Evolutionary conservation across 2,329 filamentous ascomycete genomes (phyloP).

Genomic region (Septoria petroselini): DNA sequence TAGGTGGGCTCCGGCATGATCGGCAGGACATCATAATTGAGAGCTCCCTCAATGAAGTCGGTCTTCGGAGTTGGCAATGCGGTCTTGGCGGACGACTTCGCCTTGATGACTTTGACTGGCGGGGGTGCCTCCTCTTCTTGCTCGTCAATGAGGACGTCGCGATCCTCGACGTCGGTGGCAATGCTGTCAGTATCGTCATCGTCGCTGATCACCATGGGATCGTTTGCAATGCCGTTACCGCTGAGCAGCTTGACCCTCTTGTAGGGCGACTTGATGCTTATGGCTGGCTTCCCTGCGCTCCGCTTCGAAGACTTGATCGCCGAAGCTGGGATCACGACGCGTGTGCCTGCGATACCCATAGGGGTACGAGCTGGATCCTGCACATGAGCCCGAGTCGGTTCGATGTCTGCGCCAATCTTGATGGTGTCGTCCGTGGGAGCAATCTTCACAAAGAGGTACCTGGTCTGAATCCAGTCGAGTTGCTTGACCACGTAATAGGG

Average conservation of each 20-base stretch:
- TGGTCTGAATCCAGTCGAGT: slow-evolving; percentile 83
- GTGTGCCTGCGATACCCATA: slow-evolving; percentile 38
- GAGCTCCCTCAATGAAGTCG: slow-evolving; percentile 64
- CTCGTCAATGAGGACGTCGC: slow-evolving; percentile 40
- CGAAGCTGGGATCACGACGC: slow-evolving; percentile 53
- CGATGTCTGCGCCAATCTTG: slow-evolving; percentile 24
- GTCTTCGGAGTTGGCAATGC: slow-evolving; percentile 38
- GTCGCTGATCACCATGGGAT: slow-evolving; percentile 41
- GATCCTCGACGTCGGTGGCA: slow-evolving; percentile 51
- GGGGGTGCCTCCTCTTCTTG: slow-evolving; percentile 15
- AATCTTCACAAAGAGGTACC: slow-evolving; percentile 69
- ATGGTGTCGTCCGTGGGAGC: slow-evolving; percentile 20
- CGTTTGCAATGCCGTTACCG: slow-evolving; percentile 24
- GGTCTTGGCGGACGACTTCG: slow-evolving; percentile 3
- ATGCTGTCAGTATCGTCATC: slow-evolving; percentile 48
- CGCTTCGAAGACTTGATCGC: slow-evolving; percentile 49
- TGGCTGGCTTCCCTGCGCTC: slow-evolving; percentile 17
- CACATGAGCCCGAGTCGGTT: slow-evolving; percentile 29
- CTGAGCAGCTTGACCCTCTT: slow-evolving; percentile 31
- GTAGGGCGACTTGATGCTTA: slow-evolving; percentile 13
- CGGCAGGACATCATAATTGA: slow-evolving; percentile 62
- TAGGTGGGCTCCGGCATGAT: slow-evolving; percentile 64
- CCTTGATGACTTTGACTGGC: background rate
- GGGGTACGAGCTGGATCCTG: slow-evolving; percentile 46
- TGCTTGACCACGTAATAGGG: slow-evolving; percentile 71